A percentile compares a stretch with the other conserved stretches of the same genome.
Conservation (phyloP, 176 grass and related monocot genomes). For the Eleusine indica region DNA sequence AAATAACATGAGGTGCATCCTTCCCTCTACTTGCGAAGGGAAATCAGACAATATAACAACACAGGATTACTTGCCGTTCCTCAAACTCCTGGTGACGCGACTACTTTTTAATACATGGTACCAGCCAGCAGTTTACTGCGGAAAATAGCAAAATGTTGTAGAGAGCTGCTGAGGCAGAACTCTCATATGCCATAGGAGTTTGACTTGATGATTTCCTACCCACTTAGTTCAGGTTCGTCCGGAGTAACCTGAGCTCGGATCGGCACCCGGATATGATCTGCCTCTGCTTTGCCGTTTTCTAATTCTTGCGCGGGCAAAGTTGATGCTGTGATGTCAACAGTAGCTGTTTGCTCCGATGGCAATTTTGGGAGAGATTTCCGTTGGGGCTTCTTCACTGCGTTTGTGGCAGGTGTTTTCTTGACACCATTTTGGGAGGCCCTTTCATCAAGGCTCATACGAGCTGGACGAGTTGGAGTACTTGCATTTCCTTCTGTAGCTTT, state of each 20-base stretch:
- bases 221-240: conserved; percentile 24
- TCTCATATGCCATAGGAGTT: conserved; percentile 7
- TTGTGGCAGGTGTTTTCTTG: conserved; percentile 35
- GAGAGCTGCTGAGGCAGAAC: background rate
- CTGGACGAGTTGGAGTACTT: conserved; percentile 33
- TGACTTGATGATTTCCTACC: conserved; percentile 17
- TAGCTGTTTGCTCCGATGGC: conserved; percentile 54
- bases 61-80: conserved; percentile 25
- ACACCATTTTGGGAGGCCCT: conserved; percentile 34
- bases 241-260: conserved; percentile 51
- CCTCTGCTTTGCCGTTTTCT: conserved; percentile 19
- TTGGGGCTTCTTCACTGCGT: conserved; percentile 48
- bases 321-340: background rate
- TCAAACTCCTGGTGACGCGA: conserved; percentile 30
- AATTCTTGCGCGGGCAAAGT: conserved; percentile 21
- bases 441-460: conserved; percentile 54
- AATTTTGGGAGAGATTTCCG: conserved; percentile 58
- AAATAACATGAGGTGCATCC: conserved; percentile 22
- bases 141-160: conserved; percentile 41
- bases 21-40: conserved; percentile 27
- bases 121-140: conserved; percentile 43
- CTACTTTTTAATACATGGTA: conserved; percentile 46
- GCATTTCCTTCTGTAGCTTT: conserved; percentile 13
- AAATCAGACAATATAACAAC: conserved; percentile 24
- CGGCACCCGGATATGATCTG: background rate